A percentile compares a stretch with the other conserved stretches of the same genome.
These are phyloP conservation scores for Eremothecium sinecaudum DNA, from an alignment of 1,139 yeast genomes.

Conservation along the genomic window DNA sequence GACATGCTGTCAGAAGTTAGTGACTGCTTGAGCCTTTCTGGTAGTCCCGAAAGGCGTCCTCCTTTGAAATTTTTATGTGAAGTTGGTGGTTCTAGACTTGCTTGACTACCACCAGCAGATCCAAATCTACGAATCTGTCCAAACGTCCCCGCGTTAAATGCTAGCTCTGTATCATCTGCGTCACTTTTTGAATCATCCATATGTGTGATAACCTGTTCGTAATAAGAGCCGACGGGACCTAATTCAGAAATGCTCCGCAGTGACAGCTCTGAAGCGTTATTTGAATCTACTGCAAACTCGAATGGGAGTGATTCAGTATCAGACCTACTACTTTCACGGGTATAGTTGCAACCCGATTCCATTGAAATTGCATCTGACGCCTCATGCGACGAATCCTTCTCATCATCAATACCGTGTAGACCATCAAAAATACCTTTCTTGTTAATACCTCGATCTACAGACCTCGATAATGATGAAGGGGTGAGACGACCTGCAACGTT, in stretches of 20 bases:
- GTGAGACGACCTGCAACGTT: too few relatives aligned
- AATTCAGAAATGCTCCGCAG: slow-evolving; percentile 12
- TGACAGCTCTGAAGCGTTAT: slow-evolving; percentile 21
- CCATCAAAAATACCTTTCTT: slow-evolving; percentile 2
- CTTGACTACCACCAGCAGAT: neutral
- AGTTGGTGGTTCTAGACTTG: neutral
- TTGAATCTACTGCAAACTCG: slow-evolving; percentile 23
- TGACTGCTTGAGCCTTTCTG: too few relatives aligned
- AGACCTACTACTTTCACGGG: slow-evolving; percentile 9
- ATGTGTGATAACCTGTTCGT: neutral
- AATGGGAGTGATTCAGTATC: slow-evolving; percentile 27
- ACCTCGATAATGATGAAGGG: neutral
- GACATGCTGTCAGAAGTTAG: neutral
- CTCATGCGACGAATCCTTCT: slow-evolving; percentile 1
- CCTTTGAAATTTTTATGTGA: neutral
- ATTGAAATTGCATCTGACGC: neutral
- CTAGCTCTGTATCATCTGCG: neutral
- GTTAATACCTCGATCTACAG: neutral
- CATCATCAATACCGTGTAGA: slow-evolving; percentile 3
- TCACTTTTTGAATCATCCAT: neutral
- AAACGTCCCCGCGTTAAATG: slow-evolving; percentile 5
- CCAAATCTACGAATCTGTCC: slow-evolving; percentile 3
- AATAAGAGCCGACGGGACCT: neutral
- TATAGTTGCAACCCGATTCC: slow-evolving; percentile 2
- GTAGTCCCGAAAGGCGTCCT: neutral